Evolutionary conservation across 2,329 filamentous ascomycete species (phyloP).

Genomic region (Diplodia scrobiculata): DNA sequence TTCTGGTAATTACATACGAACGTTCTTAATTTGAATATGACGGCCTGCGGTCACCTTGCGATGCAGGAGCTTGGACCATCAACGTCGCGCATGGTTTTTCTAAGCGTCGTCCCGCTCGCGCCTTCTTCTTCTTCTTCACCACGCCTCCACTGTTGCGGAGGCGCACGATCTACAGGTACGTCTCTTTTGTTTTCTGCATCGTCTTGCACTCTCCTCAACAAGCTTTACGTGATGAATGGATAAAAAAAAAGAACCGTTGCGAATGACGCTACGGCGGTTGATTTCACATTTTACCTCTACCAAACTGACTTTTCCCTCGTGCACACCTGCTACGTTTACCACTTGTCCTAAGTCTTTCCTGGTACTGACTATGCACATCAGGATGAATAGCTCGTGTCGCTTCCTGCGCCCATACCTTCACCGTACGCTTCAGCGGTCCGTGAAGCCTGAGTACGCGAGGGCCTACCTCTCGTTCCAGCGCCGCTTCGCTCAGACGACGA

Average conservation of each 20-base stretch:
- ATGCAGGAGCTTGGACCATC: slow-evolving; percentile 22
- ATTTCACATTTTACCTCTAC: slow-evolving; percentile 44
- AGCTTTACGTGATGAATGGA: slow-evolving; percentile 32
- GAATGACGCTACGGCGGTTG: slow-evolving; percentile 62
- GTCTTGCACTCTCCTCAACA: neutral
- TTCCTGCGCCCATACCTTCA: slow-evolving; percentile 62
- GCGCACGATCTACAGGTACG: slow-evolving; percentile 14
- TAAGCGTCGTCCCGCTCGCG: neutral
- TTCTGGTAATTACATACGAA: neutral
- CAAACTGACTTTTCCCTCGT: slow-evolving; percentile 37
- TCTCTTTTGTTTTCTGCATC: neutral
- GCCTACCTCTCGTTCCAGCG: slow-evolving; percentile 53
- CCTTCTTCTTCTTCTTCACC: neutral
- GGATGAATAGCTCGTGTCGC: slow-evolving; percentile 54
- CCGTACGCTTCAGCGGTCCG: slow-evolving; percentile 42
- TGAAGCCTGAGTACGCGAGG: slow-evolving; percentile 32
- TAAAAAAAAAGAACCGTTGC: slow-evolving; percentile 64
- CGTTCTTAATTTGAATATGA: neutral
- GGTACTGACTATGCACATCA: slow-evolving; percentile 47
- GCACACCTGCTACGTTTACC: neutral
- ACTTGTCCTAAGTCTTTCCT: slow-evolving; percentile 31
- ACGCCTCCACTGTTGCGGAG: slow-evolving; percentile 19
- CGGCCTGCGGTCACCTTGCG: neutral
- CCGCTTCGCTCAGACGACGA: slow-evolving; percentile 35
- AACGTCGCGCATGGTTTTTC: slow-evolving; percentile 17